phyloP scores from a whole-genome alignment of 768 basidiomycete species.

The Mycena galericulata region DNA sequence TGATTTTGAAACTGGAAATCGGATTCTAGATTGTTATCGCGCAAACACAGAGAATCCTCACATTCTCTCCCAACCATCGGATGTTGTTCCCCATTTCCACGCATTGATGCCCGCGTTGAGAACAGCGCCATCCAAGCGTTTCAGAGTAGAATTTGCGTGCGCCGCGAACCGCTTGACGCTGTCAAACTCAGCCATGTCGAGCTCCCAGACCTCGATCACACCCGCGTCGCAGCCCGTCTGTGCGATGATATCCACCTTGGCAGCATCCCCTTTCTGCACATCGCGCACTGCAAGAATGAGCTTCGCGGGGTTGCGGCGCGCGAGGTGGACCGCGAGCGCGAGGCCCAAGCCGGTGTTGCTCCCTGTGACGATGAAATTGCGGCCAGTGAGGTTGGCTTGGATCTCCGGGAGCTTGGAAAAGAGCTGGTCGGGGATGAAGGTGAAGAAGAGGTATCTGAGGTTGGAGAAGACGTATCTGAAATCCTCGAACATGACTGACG shows the following conservation, averaged over 20 bases:
- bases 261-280: constrained; percentile 37
- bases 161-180: constrained; percentile 48
- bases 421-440: too few species aligned
- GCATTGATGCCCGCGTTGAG: constrained; percentile 43
- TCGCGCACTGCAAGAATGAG: constrained; percentile 44
- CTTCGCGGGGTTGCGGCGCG: constrained; percentile 42
- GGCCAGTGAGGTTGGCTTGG: too few species aligned
- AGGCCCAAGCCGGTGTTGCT: constrained; percentile 54
- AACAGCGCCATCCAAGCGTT: constrained; percentile 45
- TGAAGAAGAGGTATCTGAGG: too few species aligned
- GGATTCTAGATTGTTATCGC: background rate
- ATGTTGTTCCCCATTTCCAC: constrained; percentile 29
- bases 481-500: too few species aligned
- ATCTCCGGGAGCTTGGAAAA: too few species aligned
- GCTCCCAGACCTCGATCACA: constrained; percentile 45
- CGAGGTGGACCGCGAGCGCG: constrained; percentile 43
- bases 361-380: constrained; percentile 38
- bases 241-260: constrained; percentile 30
- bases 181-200: constrained; percentile 48
- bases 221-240: constrained; percentile 37
- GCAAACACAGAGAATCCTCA: constrained; percentile 29
- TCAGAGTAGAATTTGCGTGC: constrained; percentile 38
- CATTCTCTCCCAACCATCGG: constrained; percentile 50
- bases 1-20: constrained; percentile 26
- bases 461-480: too few species aligned